Base-by-base conservation (phyloP, 2,329 filamentous ascomycete genomes). In the Emmonsiellopsis sp. region DNA sequence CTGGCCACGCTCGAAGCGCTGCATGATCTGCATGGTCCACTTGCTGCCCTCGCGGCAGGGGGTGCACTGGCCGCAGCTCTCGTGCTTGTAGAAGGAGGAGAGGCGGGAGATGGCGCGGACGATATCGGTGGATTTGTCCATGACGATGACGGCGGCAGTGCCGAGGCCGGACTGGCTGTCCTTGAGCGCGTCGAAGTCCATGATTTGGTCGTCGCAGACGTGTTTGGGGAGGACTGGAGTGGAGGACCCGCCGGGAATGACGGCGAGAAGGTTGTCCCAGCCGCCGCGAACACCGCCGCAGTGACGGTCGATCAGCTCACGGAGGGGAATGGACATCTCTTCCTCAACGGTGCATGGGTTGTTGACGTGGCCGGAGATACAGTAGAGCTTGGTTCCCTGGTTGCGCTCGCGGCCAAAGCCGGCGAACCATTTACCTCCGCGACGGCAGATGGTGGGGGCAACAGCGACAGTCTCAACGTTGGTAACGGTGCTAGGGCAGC, bases 21-120 rank as follows among this genome's bases (percentile, higher is more conserved):
- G 79, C 93, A 98, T 97, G 73, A 98, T 97, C 79, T 98, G 91
- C 74, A 95, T 87, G 9, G 92, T 96, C 93, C 93, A 98, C 78
- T 95, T 96, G 79, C 87, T 94, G 61, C 93, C 93, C 77, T 98
- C 93, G 70, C 93, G 87, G 81, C 93, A 98, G n/a, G 93, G 93
- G 55, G 93, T 98, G 79, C 93, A 98, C 77, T 98, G 93, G 56
- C 93, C 93, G 73, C 93, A 98, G 61, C 85, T 91, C 79, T 98
- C 93, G 78, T 98, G 93, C 74, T 91, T 87, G 80, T 98, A 98
- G 79, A 98, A 98, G 72, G 92, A 89, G 65, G 87, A 89, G 63
- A 98, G 83, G 64, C 93, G 86, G 59, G 88, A 85, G 69, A 98
- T 97, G 67, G 89, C 89, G 60, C 92, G 87, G 62, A 98, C 90